These are phyloP conservation scores for Ganoderma sp. DNA, from an alignment of 1,284 basidiomycete genomes.

Conservation along the genomic window DNA sequence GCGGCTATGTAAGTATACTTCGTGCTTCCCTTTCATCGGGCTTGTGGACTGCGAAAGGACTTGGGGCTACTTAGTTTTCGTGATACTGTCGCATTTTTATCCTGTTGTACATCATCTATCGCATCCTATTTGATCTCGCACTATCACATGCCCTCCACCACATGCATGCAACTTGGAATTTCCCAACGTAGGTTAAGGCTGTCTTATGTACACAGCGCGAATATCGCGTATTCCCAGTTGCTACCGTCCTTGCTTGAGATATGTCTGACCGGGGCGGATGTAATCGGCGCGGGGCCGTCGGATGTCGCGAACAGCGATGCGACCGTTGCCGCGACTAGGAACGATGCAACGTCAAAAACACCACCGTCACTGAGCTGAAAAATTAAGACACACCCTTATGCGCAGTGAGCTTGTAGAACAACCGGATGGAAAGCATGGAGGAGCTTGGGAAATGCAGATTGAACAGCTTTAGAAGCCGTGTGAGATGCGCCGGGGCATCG, in stretches of 20 bases:
- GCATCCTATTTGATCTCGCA: constrained; percentile 26
- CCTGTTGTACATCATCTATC: constrained; percentile 28
- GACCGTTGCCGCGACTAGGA: constrained; percentile 21
- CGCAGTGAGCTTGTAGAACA: constrained; percentile 48
- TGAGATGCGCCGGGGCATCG: constrained; percentile 39
- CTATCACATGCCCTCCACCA: constrained; percentile 19
- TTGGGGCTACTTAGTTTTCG: constrained; percentile 1
- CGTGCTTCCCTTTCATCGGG: constrained; percentile 9
- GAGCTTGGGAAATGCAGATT: constrained; percentile 25
- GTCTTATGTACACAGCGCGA: constrained; percentile 43
- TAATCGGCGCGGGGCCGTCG: constrained; percentile 48
- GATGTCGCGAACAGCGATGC: constrained; percentile 24
- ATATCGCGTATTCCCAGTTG: constrained; percentile 67
- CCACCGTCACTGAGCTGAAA: no score
- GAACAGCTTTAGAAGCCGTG: constrained; percentile 29
- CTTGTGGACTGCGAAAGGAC: constrained; percentile 18
- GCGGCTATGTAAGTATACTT: neutral
- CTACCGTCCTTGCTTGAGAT: constrained; percentile 51
- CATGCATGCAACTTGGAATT: neutral
- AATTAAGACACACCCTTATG: constrained; percentile 11
- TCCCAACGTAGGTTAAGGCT: neutral
- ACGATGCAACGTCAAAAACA: neutral
- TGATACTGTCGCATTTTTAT: constrained; percentile 1
- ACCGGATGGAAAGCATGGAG: constrained; percentile 47
- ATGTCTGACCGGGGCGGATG: constrained; percentile 57